These are phyloP conservation scores for Paxillus involutus DNA, from an alignment of 768 basidiomycete genomes.

Conservation along the genomic window DNA sequence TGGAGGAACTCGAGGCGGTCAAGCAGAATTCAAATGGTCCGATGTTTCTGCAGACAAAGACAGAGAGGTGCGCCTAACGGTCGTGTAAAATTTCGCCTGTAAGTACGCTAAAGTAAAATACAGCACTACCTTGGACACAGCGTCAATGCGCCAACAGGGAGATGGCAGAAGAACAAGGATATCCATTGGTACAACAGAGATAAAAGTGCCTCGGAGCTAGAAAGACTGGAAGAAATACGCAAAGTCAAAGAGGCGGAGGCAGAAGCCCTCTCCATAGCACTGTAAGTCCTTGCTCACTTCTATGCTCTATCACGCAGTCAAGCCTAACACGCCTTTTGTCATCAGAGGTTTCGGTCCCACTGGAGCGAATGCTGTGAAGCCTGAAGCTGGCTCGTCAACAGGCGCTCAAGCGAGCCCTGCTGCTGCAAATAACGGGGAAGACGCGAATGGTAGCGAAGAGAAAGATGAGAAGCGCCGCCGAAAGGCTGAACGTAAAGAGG, in stretches of 20 bases:
- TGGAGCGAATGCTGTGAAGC: slow-evolving; percentile 32
- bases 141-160: slow-evolving; percentile 90
- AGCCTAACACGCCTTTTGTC: slow-evolving; percentile 11
- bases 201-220: slow-evolving; percentile 36
- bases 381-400: slow-evolving; percentile 17
- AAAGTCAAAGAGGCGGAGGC: slow-evolving; percentile 86
- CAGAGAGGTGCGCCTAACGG: slow-evolving; percentile 61
- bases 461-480: slow-evolving; percentile 52
- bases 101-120: slow-evolving; percentile 1
- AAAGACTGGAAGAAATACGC: slow-evolving; percentile 71
- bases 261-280: slow-evolving; percentile 78
- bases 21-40: slow-evolving; percentile 89
- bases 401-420: slow-evolving; percentile 13
- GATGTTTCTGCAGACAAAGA: slow-evolving; percentile 93
- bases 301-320: neutral
- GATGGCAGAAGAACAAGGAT: slow-evolving; percentile 98
- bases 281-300: slow-evolving; percentile 46
- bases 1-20: slow-evolving; percentile 89
- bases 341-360: slow-evolving; percentile 72
- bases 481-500: slow-evolving; percentile 59
- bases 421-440: slow-evolving; percentile 26
- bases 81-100: neutral
- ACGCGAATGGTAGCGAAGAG: slow-evolving; percentile 31
- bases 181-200: slow-evolving; percentile 94
- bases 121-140: slow-evolving; percentile 96